Evolutionary conservation across 2,329 filamentous ascomycete species (phyloP), one percentile per base, ranked within the genome.

Genomic region (Talaromyces verruculosus): DNA sequence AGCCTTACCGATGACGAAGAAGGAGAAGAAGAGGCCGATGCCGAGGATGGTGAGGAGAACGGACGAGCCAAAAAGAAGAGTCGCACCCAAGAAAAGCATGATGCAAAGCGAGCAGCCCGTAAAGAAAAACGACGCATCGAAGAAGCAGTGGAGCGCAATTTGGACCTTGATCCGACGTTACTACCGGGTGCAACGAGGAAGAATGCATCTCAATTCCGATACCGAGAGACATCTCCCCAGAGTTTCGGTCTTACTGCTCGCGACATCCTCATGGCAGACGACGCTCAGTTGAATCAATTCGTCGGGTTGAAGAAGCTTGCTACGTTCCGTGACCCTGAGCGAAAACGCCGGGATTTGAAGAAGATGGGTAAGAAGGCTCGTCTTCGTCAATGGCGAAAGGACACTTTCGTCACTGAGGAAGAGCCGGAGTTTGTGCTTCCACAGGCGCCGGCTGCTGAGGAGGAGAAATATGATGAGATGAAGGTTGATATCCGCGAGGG

Each of bases 251-350:
- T 99, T 74, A 96, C 92, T 0, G 84, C 93, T 0, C 87, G 89
- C 68, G 95, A 99, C 78, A 98, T 99, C 72, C 86, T 99, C 39
- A 92, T 96, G 70, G 92, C 93, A 0, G 90, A 90, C 53, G 95
- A 99, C 80, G 83, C 87, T 57, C 88, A 89, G 63, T 87, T 99
- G 69, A 99, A 99, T 78, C 85, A 93, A 70, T 99, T 90, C 74
- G 94, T 90, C 5, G 94, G 95, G 6, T 82, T 99, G 73, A 99
- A 99, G 85, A 98, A 97, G 81, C 86, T 97, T 67, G 93, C 94
- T 4, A 84, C 91, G 5, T 99, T 95, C 83, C 87, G 95, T 65
- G 93, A 97, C 75, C 83, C 84, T 2, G 91, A 93, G 72, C 95
- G 96, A 85, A 98, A 98, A 84, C 85, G 86, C 71, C 91, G 89